Evolutionary conservation across 2,329 filamentous ascomycete species (phyloP).

Genomic region (Aspergillus terreus): DNA sequence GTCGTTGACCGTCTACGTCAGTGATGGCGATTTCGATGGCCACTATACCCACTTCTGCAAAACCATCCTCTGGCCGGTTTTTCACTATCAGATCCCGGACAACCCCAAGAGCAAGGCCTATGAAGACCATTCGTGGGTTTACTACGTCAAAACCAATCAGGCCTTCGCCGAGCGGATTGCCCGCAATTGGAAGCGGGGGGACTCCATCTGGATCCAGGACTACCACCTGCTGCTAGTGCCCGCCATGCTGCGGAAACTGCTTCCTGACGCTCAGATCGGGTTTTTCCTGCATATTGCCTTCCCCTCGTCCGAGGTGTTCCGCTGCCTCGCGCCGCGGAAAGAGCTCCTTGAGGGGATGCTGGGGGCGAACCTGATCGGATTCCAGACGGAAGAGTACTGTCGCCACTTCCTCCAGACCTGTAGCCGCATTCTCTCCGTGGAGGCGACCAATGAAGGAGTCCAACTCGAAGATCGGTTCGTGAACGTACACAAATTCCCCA

Average conservation of each 20-base stretch:
- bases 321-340: constrained; percentile 81
- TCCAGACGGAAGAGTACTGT: constrained; percentile 90
- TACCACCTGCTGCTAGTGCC: constrained; percentile 91
- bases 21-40: constrained; percentile 88
- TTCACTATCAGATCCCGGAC: constrained; percentile 97
- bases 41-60: constrained; percentile 98
- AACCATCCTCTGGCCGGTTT: constrained; percentile 94
- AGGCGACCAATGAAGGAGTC: constrained; percentile 82
- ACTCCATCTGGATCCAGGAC: constrained; percentile 92
- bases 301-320: constrained; percentile 92
- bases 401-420: constrained; percentile 95
- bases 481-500: constrained; percentile 78
- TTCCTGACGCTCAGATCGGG: constrained; percentile 87
- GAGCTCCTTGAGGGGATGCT: constrained; percentile 89
- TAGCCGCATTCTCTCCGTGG: constrained; percentile 83
- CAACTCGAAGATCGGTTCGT: constrained; percentile 92
- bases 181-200: constrained; percentile 87
- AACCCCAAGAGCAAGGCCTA: constrained; percentile 98
- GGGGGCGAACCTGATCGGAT: constrained; percentile 86
- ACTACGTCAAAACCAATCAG: constrained; percentile 88
- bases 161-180: constrained; percentile 89
- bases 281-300: constrained; percentile 96
- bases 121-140: constrained; percentile 93
- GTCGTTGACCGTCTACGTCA: constrained; percentile 78
- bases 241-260: constrained; percentile 79